Percentiles rank a stretch among this genome's conserved stretches.
Conservation (phyloP, 352 stramenopile species). For the Pythium aristosporum region DNA sequence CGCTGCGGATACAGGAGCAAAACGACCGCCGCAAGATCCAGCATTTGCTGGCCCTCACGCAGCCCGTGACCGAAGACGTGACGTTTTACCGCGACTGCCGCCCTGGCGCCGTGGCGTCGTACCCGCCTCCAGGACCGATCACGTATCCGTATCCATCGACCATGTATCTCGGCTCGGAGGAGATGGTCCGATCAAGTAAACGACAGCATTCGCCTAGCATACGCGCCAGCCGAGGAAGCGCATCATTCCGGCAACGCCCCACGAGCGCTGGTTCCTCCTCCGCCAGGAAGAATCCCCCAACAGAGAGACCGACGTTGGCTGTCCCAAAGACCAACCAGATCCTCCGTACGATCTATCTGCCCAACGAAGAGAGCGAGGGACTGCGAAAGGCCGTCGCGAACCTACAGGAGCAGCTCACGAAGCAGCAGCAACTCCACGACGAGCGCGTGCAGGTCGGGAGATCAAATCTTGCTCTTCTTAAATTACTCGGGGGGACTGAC, state of each 20-base stretch:
- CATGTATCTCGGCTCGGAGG: conserved; percentile 67
- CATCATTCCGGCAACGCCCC: neutral
- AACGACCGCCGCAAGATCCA: conserved; percentile 81
- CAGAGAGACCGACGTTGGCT: neutral
- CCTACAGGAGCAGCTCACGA: conserved; percentile 59
- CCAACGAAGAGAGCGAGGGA: conserved; percentile 57
- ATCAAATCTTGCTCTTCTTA: neutral
- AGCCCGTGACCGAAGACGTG: conserved; percentile 82
- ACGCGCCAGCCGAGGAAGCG: neutral
- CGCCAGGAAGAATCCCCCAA: neutral
- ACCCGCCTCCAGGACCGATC: conserved; percentile 42
- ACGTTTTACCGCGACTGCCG: conserved; percentile 76
- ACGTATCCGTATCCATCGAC: conserved; percentile 66
- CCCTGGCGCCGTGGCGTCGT: conserved; percentile 49
- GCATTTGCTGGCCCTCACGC: conserved; percentile 75
- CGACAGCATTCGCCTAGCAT: neutral
- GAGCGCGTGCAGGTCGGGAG: conserved; percentile 52
- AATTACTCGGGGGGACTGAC: neutral
- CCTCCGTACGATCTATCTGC: conserved; percentile 78
- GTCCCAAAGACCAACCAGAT: conserved; percentile 26
- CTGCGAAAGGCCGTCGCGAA: conserved; percentile 52
- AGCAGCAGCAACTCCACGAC: conserved; percentile 53
- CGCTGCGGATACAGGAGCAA: conserved; percentile 68
- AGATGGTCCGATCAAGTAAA: conserved; percentile 26
- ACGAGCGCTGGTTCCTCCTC: neutral